Evolutionary conservation across 1,284 basidiomycete genomes (phyloP).

Genomic region (Rhodofomes roseus): DNA sequence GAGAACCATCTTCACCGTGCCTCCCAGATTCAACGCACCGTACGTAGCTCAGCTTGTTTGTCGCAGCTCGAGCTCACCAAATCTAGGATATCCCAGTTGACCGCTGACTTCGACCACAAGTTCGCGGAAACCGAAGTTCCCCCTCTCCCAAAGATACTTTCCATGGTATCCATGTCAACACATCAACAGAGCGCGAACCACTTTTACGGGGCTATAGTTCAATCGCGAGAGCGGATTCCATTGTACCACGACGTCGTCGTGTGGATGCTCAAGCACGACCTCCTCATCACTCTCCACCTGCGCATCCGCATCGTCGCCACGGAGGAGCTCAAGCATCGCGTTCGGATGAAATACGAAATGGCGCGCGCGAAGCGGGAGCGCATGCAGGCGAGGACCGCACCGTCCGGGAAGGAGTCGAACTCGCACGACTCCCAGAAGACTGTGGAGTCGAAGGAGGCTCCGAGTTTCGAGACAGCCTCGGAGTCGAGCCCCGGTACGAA

Average conservation of each 20-base stretch:
- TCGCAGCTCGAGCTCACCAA: not conserved
- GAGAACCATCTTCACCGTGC: conserved; percentile 79
- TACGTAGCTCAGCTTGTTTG: conserved; percentile 37
- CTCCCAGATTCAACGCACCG: conserved; percentile 65
- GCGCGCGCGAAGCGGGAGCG: conserved; percentile 35
- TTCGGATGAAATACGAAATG: conserved; percentile 44
- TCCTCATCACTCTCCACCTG: conserved; percentile 84
- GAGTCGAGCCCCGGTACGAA: conserved; percentile 25
- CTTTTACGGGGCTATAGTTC: conserved; percentile 77
- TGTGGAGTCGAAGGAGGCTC: conserved; percentile 19
- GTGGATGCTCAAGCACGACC: conserved; percentile 88
- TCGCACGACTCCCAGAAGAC: not conserved
- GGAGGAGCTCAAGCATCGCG: conserved; percentile 67
- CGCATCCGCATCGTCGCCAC: conserved; percentile 84
- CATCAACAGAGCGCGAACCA: conserved; percentile 58
- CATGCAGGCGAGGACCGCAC: conserved; percentile 19
- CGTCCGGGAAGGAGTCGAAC: conserved; percentile 20
- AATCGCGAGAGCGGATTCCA: conserved; percentile 61
- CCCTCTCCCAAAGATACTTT: conserved; percentile 70
- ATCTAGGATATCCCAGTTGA: conserved; percentile 34
- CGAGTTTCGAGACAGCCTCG: conserved; percentile 12
- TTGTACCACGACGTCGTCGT: conserved; percentile 82
- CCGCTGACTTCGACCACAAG: conserved; percentile 57
- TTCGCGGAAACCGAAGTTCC: conserved; percentile 69
- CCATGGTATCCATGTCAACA: conserved; percentile 66